Conservation (phyloP, 2,329 filamentous ascomycete species). For the Colletotrichum eleusines region DNA sequence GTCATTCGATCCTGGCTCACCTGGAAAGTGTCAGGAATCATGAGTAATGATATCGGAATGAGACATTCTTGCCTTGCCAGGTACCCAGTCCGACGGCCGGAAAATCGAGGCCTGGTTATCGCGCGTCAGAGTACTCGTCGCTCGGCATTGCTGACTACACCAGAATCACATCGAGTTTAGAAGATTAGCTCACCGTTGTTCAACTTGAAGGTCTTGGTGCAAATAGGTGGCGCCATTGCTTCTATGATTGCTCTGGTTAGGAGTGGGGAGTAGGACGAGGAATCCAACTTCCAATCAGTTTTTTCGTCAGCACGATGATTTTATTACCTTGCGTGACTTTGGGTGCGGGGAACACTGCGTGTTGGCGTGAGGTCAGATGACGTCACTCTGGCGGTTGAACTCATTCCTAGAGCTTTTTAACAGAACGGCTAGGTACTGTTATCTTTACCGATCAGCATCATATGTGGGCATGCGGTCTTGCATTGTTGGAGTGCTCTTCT, state of each 20-base stretch:
- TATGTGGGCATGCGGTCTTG: neutral
- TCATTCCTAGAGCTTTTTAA: too few relatives aligned
- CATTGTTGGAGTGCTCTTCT: neutral
- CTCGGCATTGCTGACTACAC: neutral
- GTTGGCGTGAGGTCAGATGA: neutral
- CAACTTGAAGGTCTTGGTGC: slow-evolving; percentile 41
- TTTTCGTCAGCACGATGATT: neutral
- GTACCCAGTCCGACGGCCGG: slow-evolving; percentile 46
- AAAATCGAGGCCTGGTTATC: slow-evolving; percentile 31
- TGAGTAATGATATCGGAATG: too few relatives aligned
- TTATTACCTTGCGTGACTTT: neutral
- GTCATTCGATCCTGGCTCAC: slow-evolving; percentile 39
- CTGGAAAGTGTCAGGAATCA: slow-evolving; percentile 22
- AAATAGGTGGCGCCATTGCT: slow-evolving; percentile 37
- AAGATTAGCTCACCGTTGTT: slow-evolving; percentile 40
- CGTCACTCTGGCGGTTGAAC: neutral
- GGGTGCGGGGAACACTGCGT: slow-evolving; percentile 8
- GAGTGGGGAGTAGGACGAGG: too few relatives aligned
- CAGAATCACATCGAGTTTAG: too few relatives aligned
- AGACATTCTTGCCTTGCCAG: slow-evolving; percentile 44
- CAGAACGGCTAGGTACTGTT: too few relatives aligned
- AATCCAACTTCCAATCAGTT: too few relatives aligned
- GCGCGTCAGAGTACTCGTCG: neutral
- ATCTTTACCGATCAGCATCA: neutral
- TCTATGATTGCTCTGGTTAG: neutral